Evolutionary conservation across 148 eudicot genomes (phyloP).

Genomic region (Vaccinium corymbosum): DNA sequence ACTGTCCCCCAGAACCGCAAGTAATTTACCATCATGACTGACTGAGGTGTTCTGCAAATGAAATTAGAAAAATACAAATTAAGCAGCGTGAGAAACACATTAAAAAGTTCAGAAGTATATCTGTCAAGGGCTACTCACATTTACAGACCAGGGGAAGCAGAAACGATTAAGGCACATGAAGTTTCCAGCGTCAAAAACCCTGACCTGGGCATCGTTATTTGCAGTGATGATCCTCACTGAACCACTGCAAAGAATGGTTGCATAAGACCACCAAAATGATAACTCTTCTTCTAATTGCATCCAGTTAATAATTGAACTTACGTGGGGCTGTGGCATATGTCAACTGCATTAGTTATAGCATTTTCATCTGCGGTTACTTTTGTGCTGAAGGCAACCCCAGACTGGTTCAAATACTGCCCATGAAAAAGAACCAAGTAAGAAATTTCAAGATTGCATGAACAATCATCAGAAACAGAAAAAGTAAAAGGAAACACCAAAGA

Average conservation of each 20-base stretch:
- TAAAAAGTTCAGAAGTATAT: background rate
- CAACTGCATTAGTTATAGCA: constrained; percentile 83
- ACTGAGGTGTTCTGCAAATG: constrained; percentile 34
- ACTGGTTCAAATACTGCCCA: constrained; percentile 51
- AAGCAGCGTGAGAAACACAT: background rate
- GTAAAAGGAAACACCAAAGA: background rate
- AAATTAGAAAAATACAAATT: background rate
- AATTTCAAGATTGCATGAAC: background rate
- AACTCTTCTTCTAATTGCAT: background rate
- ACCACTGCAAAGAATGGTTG: constrained; percentile 43
- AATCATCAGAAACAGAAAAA: background rate
- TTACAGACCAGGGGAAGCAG: constrained; percentile 85
- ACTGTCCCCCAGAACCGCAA: constrained; percentile 86
- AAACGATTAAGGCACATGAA: constrained; percentile 50
- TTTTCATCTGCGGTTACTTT: constrained; percentile 54
- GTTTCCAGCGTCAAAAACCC: constrained; percentile 57
- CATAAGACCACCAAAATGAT: background rate
- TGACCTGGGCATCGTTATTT: constrained; percentile 81
- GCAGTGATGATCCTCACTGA: constrained; percentile 57
- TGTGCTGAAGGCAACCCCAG: constrained; percentile 66
- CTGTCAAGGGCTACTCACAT: constrained; percentile 49
- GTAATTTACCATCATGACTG: constrained; percentile 68
- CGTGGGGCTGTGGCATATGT: constrained; percentile 48
- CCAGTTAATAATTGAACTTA: constrained; percentile 15
- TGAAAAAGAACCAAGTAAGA: constrained; percentile 2